A percentile compares a stretch with the other conserved stretches of the same genome.
These are phyloP conservation scores for Apostasia ramifera DNA, from an alignment of 106 monocot species.

Conservation along the genomic window DNA sequence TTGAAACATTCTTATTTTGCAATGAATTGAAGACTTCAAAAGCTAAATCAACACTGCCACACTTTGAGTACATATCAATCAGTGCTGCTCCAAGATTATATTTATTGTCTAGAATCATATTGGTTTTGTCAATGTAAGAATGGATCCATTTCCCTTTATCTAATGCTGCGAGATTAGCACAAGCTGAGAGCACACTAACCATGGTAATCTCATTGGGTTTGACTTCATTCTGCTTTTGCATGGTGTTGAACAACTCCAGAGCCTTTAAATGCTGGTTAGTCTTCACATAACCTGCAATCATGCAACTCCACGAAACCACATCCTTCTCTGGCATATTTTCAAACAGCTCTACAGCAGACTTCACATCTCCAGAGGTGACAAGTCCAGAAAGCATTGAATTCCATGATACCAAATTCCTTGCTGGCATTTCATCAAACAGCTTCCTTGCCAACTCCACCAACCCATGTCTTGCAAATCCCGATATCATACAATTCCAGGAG, in stretches of 20 bases:
- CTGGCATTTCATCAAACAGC: conserved; percentile 63
- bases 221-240: conserved; percentile 27
- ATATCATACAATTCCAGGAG: conserved; percentile 63
- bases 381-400: conserved; percentile 71
- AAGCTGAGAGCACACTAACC: conserved; percentile 65
- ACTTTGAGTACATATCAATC: conserved; percentile 88
- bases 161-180: conserved; percentile 61
- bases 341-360: conserved; percentile 46
- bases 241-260: conserved; percentile 41
- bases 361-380: conserved; percentile 36
- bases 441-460: conserved; percentile 38
- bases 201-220: conserved; percentile 73
- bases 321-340: conserved; percentile 64
- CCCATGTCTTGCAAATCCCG: conserved; percentile 42
- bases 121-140: conserved; percentile 50
- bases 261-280: conserved; percentile 31
- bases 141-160: conserved; percentile 70
- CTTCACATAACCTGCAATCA: conserved; percentile 68
- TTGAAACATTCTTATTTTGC: conserved; percentile 47
- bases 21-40: conserved; percentile 35
- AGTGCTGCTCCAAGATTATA: conserved; percentile 68
- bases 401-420: conserved; percentile 52
- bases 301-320: conserved; percentile 78
- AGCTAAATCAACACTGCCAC: conserved; percentile 40
- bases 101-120: conserved; percentile 43